phyloP scores from a whole-genome alignment of 176 grass and related monocot species.

The Puccinellia tenuiflora region DNA sequence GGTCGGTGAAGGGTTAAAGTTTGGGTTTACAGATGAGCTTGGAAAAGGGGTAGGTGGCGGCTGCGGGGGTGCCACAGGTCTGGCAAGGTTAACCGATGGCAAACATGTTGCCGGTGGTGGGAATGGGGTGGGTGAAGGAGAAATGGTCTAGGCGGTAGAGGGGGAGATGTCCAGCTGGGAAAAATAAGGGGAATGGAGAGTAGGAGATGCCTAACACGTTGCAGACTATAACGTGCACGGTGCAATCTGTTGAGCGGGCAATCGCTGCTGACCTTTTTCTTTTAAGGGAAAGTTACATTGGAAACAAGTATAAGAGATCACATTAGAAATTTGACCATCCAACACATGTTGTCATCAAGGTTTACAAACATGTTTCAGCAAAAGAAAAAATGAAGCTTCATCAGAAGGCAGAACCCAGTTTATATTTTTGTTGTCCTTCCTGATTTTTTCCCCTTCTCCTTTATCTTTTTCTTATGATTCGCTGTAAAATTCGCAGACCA shows the following conservation, averaged over 20 bases:
- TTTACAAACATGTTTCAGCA: background rate
- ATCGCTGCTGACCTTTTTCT: background rate
- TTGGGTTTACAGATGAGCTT: background rate
- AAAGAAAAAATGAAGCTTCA: background rate
- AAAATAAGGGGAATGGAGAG: background rate
- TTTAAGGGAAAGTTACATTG: background rate
- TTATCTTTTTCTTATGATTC: conserved; percentile 2
- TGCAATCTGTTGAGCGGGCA: background rate
- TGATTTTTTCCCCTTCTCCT: background rate
- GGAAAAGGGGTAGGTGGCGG: background rate
- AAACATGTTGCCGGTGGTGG: background rate
- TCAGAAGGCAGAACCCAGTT: background rate
- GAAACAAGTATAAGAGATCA: too few species aligned
- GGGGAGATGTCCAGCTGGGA: background rate
- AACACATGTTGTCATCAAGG: background rate
- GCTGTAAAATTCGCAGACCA: background rate
- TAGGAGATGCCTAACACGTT: background rate
- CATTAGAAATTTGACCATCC: background rate
- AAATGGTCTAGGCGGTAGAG: background rate
- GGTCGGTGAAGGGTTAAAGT: background rate
- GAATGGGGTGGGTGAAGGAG: background rate
- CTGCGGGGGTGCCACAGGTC: background rate
- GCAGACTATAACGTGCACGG: background rate
- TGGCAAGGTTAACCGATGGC: background rate
- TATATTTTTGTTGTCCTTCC: background rate